Evolutionary conservation across 1,139 yeast species (phyloP), one percentile per base, ranked within the genome.

Genomic region (Kodamaea arcana): DNA sequence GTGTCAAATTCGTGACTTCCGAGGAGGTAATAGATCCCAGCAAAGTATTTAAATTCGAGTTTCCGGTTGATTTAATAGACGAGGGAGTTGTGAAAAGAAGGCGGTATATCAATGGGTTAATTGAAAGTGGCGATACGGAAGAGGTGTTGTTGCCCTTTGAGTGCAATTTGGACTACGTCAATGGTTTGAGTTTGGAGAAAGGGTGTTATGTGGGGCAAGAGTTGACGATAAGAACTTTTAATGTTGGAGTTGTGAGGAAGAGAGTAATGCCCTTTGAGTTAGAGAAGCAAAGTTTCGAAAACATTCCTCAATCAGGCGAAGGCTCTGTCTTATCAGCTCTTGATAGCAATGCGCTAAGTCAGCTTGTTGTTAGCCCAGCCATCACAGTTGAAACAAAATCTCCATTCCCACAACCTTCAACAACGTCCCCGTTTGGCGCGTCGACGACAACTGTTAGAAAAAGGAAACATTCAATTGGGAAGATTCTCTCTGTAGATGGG

Each of bases 141-240:
- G 48, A 46, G 3, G 50, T 80, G 4, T 57, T 84, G 1, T 61
- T 92, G 9, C 97, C 99, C 0, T 74, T 92, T 46, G 98, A 94
- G 49, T 70, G 78, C 40, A 86, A 87, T 54, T 64, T 90, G 44
- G 98, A 94, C 58, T 79, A 74, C 49, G 77, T 78, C 62, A 83
- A 85, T 46, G 95, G 96, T 1, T 73, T 90, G 13, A 86, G 92
- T 36, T 75, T 83, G 34, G 78, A 88, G 47, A 92, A 92, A 56
- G 99, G 99, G 3, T 92, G 99, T 56, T 92, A 92, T 50, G 82
- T 87, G 15, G 99, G 99, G 0, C 98, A 92, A 57, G 99, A 92
- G 54, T 67, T 92, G 36, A 90, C 97, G 0, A 87, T 90, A 15
- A 72, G 98, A 48, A 84, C 97, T 0, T 81, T 72, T 52, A 87